These are phyloP conservation scores for Mycena citricolor DNA, from an alignment of 1,284 basidiomycete genomes.

Conservation along the genomic window DNA sequence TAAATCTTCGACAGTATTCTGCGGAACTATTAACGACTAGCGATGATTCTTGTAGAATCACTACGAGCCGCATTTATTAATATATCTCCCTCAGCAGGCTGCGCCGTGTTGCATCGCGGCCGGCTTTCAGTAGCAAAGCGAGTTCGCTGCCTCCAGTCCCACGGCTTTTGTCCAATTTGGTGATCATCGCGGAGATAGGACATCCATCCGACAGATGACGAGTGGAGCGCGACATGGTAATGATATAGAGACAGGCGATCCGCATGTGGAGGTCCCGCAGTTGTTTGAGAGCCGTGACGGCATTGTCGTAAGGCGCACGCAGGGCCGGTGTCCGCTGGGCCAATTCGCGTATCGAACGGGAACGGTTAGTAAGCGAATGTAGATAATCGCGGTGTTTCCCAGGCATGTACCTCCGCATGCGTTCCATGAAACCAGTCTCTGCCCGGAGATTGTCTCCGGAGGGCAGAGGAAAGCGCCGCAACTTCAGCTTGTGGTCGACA, in stretches of 20 bases:
- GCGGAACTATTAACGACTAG: no score
- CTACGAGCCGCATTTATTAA: no score
- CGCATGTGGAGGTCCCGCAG: slow-evolving; percentile 89
- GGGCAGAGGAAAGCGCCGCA: slow-evolving; percentile 69
- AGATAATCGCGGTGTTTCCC: slow-evolving; percentile 72
- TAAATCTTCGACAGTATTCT: no score
- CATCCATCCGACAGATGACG: slow-evolving; percentile 49
- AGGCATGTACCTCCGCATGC: slow-evolving; percentile 82
- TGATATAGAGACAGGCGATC: slow-evolving; percentile 83
- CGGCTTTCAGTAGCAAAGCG: slow-evolving; percentile 80
- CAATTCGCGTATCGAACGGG: slow-evolving; percentile 56
- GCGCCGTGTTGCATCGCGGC: slow-evolving; percentile 82
- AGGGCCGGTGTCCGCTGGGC: slow-evolving; percentile 56
- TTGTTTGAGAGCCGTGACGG: slow-evolving; percentile 75
- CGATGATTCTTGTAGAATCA: no score
- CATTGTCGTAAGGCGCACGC: slow-evolving; percentile 76
- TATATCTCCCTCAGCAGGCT: slow-evolving; percentile 56
- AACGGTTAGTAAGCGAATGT: slow-evolving; percentile 45
- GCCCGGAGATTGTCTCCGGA: slow-evolving; percentile 63
- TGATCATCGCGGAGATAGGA: slow-evolving; percentile 54
- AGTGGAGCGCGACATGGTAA: slow-evolving; percentile 68
- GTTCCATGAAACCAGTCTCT: slow-evolving; percentile 75
- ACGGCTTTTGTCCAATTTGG: slow-evolving; percentile 50
- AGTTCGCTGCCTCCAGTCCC: slow-evolving; percentile 91
- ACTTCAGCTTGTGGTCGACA: slow-evolving; percentile 79